These are phyloP conservation scores for Myxozyma neglecta DNA, from an alignment of 805 yeast species.

Conservation along the genomic window DNA sequence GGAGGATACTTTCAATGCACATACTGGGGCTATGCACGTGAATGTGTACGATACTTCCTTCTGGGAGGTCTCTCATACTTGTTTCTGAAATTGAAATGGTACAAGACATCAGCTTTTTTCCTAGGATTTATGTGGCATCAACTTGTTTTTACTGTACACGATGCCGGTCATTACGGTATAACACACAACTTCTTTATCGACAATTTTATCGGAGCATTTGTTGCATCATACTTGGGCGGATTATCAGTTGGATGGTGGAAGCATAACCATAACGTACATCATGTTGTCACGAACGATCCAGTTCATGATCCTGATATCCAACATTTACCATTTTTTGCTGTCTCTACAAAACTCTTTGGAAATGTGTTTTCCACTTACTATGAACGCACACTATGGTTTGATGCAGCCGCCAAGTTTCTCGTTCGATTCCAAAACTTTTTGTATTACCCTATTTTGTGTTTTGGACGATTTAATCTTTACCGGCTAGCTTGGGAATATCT, in stretches of 20 bases:
- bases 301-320: conserved; percentile 94
- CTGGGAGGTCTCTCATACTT: conserved; percentile 53
- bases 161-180: conserved; percentile 82
- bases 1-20: conserved; percentile 71
- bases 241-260: conserved; percentile 94
- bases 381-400: conserved; percentile 66
- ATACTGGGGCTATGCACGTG: conserved; percentile 72
- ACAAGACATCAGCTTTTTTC: conserved; percentile 57
- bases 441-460: conserved; percentile 75
- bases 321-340: conserved; percentile 88
- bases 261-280: conserved; percentile 90
- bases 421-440: conserved; percentile 67
- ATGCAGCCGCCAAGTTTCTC: conserved; percentile 56
- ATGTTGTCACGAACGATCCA: conserved; percentile 86
- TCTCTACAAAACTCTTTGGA: conserved; percentile 66
- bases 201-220: conserved; percentile 66
- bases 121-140: conserved; percentile 89
- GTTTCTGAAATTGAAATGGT: conserved; percentile 50
- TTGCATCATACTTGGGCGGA: conserved; percentile 86
- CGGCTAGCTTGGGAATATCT: conserved; percentile 78
- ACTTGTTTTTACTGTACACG: conserved; percentile 82
- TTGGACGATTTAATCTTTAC: conserved; percentile 85
- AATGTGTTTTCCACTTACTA: conserved; percentile 79
- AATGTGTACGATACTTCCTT: conserved; percentile 57
- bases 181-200: conserved; percentile 79